phyloP scores from a whole-genome alignment of 2,329 filamentous ascomycete species.

The Alternaria ventricosa region DNA sequence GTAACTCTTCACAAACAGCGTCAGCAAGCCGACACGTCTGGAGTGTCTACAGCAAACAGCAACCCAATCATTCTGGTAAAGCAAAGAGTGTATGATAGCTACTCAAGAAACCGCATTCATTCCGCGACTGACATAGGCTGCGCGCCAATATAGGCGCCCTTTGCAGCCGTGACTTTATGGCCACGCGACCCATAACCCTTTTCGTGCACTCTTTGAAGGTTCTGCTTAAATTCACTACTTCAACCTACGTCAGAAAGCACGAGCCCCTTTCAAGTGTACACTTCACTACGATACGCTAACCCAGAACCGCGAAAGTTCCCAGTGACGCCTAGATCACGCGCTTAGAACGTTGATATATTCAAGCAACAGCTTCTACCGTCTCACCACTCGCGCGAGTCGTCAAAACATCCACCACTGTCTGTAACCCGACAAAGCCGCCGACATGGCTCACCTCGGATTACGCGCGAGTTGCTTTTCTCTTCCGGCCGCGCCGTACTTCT shows the following conservation, averaged over 20 bases:
- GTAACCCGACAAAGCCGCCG: not conserved
- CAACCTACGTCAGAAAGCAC: not conserved
- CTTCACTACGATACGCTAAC: not conserved
- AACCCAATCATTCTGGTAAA: accelerated
- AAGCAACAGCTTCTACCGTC: not conserved
- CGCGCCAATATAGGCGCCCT: not conserved
- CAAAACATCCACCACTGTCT: not conserved
- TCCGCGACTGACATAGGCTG: not conserved
- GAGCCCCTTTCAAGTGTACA: not conserved
- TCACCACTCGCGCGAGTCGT: not conserved
- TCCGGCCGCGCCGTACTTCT: not conserved
- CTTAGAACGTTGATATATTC: not conserved
- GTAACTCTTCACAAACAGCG: not conserved
- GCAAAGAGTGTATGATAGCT: not conserved
- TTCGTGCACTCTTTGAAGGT: not conserved
- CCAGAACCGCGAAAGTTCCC: not conserved
- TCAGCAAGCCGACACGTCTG: not conserved
- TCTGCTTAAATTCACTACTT: not conserved
- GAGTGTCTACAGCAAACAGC: not conserved
- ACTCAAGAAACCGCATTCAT: not conserved
- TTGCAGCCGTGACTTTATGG: not conserved
- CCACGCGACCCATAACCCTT: not conserved
- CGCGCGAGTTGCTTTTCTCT: not conserved
- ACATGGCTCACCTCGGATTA: not conserved
- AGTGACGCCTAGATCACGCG: not conserved